These are phyloP conservation scores for Fusarium paranaense DNA, from an alignment of 2,329 filamentous ascomycete species.

Conservation along the genomic window DNA sequence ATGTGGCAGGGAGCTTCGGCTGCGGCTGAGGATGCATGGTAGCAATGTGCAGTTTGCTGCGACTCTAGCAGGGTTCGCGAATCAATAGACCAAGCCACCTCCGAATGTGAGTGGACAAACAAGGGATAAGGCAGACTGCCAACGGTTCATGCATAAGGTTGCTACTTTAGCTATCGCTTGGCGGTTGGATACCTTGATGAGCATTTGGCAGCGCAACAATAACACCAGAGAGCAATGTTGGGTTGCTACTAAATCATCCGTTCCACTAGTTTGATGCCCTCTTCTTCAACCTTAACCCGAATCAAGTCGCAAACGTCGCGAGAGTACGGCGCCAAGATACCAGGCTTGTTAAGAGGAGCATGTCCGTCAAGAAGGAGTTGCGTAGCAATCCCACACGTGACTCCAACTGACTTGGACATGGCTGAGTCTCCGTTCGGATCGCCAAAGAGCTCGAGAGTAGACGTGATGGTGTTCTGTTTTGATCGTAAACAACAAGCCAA, in stretches of 20 bases:
- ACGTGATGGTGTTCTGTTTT: constrained; percentile 61
- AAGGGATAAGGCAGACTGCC: no score
- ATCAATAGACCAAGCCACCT: no score
- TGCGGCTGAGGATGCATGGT: no score
- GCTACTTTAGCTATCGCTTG: no score
- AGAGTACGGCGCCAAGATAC: constrained; percentile 31
- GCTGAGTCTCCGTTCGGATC: constrained; percentile 74
- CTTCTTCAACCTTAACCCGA: constrained; percentile 7
- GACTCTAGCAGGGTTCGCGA: no score
- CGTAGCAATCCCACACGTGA: constrained; percentile 75
- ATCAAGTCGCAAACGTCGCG: constrained; percentile 26
- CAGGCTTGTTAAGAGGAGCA: constrained; percentile 26
- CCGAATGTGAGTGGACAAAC: no score
- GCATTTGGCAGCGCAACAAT: neutral
- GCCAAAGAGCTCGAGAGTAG: constrained; percentile 74
- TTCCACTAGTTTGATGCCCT: constrained; percentile 17
- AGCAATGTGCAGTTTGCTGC: no score
- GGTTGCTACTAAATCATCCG: neutral
- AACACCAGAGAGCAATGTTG: neutral
- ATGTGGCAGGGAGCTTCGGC: no score
- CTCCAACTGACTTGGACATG: constrained; percentile 76
- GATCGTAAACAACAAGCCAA: neutral
- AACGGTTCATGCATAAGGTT: no score
- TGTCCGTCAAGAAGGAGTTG: constrained; percentile 68
- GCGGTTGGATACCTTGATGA: no score